Percentiles rank a stretch among this genome's conserved stretches.
phyloP scores from a whole-genome alignment of 1,284 basidiomycete species.

The Microbotryum silenes-acaulis region DNA sequence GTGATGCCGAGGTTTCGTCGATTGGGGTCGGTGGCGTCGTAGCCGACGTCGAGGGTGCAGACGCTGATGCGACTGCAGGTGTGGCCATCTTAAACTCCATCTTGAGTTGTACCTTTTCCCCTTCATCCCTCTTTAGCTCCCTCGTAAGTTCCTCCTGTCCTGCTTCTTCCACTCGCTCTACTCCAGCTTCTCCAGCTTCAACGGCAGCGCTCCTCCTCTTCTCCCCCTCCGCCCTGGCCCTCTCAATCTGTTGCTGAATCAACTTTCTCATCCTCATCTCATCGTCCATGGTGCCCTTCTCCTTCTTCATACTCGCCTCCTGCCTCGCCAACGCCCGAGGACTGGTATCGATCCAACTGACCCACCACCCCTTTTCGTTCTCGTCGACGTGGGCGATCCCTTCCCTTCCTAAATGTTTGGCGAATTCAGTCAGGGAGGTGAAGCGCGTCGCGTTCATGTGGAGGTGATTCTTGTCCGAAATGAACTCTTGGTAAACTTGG shows the following conservation, averaged over 20 bases:
- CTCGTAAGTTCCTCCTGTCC: conserved; percentile 44
- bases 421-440: conserved; percentile 92
- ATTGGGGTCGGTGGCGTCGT: conserved; percentile 34
- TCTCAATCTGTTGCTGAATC: conserved; percentile 88
- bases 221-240: conserved; percentile 53
- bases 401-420: conserved; percentile 77
- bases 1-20: too few species aligned
- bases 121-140: conserved; percentile 38
- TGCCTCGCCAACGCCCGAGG: conserved; percentile 77
- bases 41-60: conserved; percentile 15
- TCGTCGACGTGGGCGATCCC: conserved; percentile 91
- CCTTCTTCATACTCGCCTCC: conserved; percentile 85
- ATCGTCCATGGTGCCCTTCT: conserved; percentile 81
- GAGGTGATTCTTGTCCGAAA: conserved; percentile 84
- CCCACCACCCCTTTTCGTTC: conserved; percentile 94
- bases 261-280: conserved; percentile 86
- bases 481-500: conserved; percentile 96
- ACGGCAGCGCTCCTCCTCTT: conserved; percentile 35
- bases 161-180: conserved; percentile 20
- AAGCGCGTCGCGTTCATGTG: conserved; percentile 99
- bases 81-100: conserved; percentile 41
- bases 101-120: conserved; percentile 39
- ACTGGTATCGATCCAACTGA: conserved; percentile 93
- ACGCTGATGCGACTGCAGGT: conserved; percentile 34
- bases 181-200: conserved; percentile 7